A percentile compares a stretch with the other conserved stretches of the same genome.
Evolutionary conservation across 768 basidiomycete species (phyloP).

Genomic region (Psilocybe tampanensis): DNA sequence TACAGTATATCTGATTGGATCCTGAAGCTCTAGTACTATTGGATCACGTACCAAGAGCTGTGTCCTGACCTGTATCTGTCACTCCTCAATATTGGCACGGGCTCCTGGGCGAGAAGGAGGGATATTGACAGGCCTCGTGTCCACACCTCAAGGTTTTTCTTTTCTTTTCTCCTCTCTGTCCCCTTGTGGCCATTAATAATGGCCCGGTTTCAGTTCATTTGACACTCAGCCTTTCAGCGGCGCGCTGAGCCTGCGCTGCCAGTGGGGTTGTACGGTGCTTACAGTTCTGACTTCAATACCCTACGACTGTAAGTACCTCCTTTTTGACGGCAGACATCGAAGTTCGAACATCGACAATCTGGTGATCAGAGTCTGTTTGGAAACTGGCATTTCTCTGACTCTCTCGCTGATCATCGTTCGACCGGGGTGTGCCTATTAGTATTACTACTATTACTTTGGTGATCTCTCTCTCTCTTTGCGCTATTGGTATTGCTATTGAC

Average conservation of each 20-base stretch:
- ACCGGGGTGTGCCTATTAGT: too few relatives aligned
- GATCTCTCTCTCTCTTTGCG: too few relatives aligned
- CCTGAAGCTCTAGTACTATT: not conserved
- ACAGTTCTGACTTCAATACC: too few relatives aligned
- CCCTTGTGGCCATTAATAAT: slow-evolving; percentile 2
- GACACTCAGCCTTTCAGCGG: not conserved
- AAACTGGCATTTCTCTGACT: too few relatives aligned
- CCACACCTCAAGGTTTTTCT: not conserved
- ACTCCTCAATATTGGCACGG: not conserved
- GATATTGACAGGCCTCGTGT: slow-evolving; percentile 13
- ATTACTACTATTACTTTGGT: too few relatives aligned
- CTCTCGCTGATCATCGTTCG: slow-evolving; percentile 7
- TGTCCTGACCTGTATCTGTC: slow-evolving; percentile 11
- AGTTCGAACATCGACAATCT: too few relatives aligned
- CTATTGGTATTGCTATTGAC: too few relatives aligned
- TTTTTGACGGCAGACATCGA: not conserved
- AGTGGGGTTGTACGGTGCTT: too few relatives aligned
- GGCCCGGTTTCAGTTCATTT: too few relatives aligned
- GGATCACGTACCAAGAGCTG: slow-evolving; percentile 3
- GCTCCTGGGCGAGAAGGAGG: slow-evolving; percentile 1
- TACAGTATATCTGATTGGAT: slow-evolving; percentile 1
- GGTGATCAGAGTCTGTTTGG: not conserved
- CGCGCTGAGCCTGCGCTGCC: too few relatives aligned
- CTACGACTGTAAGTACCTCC: not conserved
- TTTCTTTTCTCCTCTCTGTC: not conserved